phyloP scores from a whole-genome alignment of 2,329 filamentous ascomycete genomes.

The Fusarium hostae region DNA sequence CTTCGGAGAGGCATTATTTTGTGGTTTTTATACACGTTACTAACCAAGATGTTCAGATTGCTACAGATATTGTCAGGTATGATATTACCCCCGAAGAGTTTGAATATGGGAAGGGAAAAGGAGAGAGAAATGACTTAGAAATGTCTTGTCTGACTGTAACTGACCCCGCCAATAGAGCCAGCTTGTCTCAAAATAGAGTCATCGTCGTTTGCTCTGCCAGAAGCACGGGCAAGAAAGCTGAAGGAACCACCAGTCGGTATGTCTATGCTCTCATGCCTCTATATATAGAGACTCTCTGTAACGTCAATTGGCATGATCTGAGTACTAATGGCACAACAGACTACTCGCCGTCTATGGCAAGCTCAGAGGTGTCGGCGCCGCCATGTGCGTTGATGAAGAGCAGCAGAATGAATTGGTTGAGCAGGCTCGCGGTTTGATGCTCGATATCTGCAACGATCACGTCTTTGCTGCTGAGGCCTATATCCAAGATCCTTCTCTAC shows the following conservation, averaged over 20 bases:
- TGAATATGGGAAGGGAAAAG: not conserved
- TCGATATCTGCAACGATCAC: constrained; percentile 86
- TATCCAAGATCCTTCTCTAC: constrained; percentile 67
- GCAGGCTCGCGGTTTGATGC: constrained; percentile 78
- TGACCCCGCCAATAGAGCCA: constrained; percentile 48
- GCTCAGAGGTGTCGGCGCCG: constrained; percentile 63
- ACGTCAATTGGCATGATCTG: not conserved
- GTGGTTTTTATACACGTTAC: constrained; percentile 9
- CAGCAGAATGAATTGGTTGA: constrained; percentile 64
- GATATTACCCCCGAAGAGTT: constrained; percentile 19
- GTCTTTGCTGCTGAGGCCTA: constrained; percentile 74
- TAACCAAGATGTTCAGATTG: constrained; percentile 49
- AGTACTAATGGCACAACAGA: constrained; percentile 46
- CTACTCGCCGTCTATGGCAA: constrained; percentile 70
- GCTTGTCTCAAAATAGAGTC: constrained; percentile 76
- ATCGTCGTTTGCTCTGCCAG: constrained; percentile 96
- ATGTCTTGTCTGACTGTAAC: constrained; percentile 28
- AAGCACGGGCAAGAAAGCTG: constrained; percentile 92
- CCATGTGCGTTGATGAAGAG: constrained; percentile 62
- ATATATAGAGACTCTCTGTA: not conserved
- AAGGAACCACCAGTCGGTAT: constrained; percentile 95
- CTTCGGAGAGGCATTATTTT: not conserved
- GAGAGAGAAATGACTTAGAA: constrained; percentile 13
- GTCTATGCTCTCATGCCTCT: constrained; percentile 47
- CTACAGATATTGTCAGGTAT: constrained; percentile 57